Conservation (phyloP, 352 stramenopile genomes). For the Blastocystis sp. region DNA sequence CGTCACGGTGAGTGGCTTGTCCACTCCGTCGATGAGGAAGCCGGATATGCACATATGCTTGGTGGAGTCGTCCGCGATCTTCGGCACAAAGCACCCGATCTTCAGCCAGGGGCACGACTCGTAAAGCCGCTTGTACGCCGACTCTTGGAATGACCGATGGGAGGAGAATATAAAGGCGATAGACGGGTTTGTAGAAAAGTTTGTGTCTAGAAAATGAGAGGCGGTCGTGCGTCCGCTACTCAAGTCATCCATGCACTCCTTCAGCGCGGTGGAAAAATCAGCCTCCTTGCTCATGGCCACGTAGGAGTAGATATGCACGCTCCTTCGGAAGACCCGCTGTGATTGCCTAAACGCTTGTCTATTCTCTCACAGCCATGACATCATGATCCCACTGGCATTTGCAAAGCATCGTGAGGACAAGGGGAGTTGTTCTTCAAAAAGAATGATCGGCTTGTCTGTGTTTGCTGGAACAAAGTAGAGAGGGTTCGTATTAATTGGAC, state of each 20-base stretch:
- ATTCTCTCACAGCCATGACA: not conserved
- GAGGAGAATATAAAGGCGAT: conserved; percentile 59
- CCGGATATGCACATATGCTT: conserved; percentile 52
- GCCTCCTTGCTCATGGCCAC: conserved; percentile 34
- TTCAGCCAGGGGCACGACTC: conserved; percentile 25
- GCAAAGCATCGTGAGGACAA: not conserved
- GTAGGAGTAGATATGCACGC: conserved; percentile 44
- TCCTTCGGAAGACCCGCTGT: not conserved
- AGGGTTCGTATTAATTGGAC: not conserved
- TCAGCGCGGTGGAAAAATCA: conserved; percentile 49
- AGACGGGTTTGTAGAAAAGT: conserved; percentile 54
- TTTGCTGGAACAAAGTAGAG: not conserved
- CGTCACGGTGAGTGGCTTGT: not conserved
- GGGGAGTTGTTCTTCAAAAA: not conserved
- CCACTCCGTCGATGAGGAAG: conserved; percentile 25
- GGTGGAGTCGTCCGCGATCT: conserved; percentile 39
- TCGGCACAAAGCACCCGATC: conserved; percentile 42
- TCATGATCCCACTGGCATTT: not conserved
- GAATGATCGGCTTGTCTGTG: not conserved
- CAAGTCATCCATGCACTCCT: conserved; percentile 57
- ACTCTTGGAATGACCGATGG: conserved; percentile 25
- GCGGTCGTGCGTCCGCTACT: not conserved
- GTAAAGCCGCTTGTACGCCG: conserved; percentile 24
- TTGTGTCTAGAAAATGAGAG: not conserved
- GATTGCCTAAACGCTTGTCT: not conserved